phyloP scores from a whole-genome alignment of 768 basidiomycete genomes.

The Hemileccinum rubropunctum region DNA sequence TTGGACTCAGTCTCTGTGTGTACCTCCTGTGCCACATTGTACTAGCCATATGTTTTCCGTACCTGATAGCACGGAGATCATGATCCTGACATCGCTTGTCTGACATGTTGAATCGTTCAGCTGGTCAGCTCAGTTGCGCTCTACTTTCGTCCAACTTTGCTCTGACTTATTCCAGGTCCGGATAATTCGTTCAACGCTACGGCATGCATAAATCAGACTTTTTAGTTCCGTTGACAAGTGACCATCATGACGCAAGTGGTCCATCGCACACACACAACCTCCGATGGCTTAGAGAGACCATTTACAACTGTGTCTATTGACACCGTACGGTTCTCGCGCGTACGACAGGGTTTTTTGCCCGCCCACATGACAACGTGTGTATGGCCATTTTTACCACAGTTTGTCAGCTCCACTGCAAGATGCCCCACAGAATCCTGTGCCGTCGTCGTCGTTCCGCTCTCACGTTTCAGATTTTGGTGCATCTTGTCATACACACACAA shows the following conservation, averaged over 20 bases:
- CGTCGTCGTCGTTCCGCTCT: background rate
- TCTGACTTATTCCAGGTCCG: no score
- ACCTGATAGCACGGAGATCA: background rate
- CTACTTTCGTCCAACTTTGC: no score
- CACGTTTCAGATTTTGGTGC: background rate
- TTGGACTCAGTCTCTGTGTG: background rate
- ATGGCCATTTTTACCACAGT: background rate
- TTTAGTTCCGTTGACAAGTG: no score
- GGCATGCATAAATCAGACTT: no score
- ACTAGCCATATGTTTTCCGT: background rate
- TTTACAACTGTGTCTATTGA: no score
- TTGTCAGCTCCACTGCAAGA: background rate
- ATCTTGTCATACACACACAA: background rate
- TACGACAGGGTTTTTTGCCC: no score
- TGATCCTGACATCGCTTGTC: conserved; percentile 15
- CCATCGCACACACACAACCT: no score
- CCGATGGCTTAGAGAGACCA: no score
- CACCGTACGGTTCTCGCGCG: no score
- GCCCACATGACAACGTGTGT: background rate
- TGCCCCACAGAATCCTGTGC: background rate
- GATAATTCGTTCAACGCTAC: no score
- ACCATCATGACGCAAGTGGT: no score
- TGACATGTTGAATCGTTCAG: background rate
- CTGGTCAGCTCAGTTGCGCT: conserved; percentile 1
- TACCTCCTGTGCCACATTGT: background rate